Percentiles rank a stretch among this genome's conserved stretches.
Conservation (phyloP, 495 filamentous ascomycete species). For the Glonium stellatum region DNA sequence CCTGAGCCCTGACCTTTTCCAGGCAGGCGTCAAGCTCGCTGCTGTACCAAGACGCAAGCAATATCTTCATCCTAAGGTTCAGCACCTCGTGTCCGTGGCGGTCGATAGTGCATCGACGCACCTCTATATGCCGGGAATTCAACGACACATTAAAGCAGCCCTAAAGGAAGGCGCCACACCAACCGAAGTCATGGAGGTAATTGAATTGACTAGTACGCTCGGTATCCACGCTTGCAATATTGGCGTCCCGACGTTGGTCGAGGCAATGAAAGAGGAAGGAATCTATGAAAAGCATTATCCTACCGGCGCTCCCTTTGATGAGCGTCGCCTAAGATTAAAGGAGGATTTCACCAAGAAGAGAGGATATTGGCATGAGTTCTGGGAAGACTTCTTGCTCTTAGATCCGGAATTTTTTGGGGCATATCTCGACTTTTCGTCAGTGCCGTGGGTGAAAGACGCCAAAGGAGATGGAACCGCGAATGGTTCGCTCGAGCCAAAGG, state of each 20-base stretch:
- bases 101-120: slow-evolving; percentile 39
- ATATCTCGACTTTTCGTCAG: slow-evolving; percentile 37
- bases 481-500: slow-evolving; percentile 33
- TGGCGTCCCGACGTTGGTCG: slow-evolving; percentile 39
- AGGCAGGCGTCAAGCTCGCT: neutral
- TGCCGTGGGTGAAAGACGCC: too few species aligned
- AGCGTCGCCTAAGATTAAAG: slow-evolving; percentile 28
- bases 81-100: slow-evolving; percentile 37
- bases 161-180: slow-evolving; percentile 33
- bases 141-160: slow-evolving; percentile 31
- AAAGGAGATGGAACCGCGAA: too few species aligned
- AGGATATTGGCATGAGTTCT: slow-evolving; percentile 42
- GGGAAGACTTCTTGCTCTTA: slow-evolving; percentile 41
- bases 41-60: slow-evolving; percentile 20
- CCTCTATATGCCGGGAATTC: slow-evolving; percentile 38
- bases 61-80: slow-evolving; percentile 38
- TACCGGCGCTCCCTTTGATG: slow-evolving; percentile 27
- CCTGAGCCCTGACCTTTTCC: neutral
- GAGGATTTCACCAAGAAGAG: slow-evolving; percentile 32
- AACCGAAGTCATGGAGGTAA: slow-evolving; percentile 38
- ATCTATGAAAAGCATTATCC: too few species aligned
- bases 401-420: slow-evolving; percentile 43
- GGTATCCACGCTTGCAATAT: slow-evolving; percentile 44
- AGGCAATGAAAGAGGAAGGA: slow-evolving; percentile 39
- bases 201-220: slow-evolving; percentile 37